A percentile compares a stretch with the other conserved stretches of the same genome.
Evolutionary conservation across 1,139 yeast genomes (phyloP).

Genomic region (Kurtzmaniella quercitrusa): DNA sequence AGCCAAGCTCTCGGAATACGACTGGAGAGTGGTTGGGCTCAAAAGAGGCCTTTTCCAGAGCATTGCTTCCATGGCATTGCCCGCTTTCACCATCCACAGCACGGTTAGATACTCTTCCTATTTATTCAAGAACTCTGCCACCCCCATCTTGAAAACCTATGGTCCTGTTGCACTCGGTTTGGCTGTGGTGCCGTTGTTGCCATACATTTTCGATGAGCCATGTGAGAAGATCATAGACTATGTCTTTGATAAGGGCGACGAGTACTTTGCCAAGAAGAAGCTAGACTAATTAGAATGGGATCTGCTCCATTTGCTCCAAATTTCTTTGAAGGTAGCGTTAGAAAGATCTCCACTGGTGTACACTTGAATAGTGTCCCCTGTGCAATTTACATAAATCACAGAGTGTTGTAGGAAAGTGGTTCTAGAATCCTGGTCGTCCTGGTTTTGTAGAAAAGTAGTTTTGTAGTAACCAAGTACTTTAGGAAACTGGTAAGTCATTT

Average conservation of each 20-base stretch:
- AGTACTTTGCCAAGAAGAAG: slow-evolving; percentile 16
- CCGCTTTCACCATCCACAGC: slow-evolving; percentile 81
- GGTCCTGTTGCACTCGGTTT: slow-evolving; percentile 80
- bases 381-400: too few relatives aligned
- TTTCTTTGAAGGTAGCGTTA: background rate
- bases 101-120: slow-evolving; percentile 68
- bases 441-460: too few relatives aligned
- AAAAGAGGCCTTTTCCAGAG: slow-evolving; percentile 78
- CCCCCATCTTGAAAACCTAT: slow-evolving; percentile 44
- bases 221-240: slow-evolving; percentile 68
- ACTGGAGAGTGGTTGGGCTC: slow-evolving; percentile 62
- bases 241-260: slow-evolving; percentile 57
- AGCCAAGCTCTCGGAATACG: slow-evolving; percentile 37
- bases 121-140: slow-evolving; percentile 44
- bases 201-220: slow-evolving; percentile 79
- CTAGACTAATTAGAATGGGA: background rate
- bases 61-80: slow-evolving; percentile 82
- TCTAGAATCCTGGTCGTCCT: too few relatives aligned
- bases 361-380: too few relatives aligned
- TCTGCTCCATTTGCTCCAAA: background rate
- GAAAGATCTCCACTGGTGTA: too few relatives aligned
- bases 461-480: too few relatives aligned
- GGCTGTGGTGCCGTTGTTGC: slow-evolving; percentile 73
- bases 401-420: too few relatives aligned
- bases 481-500: too few relatives aligned